Base-by-base conservation (phyloP, 768 basidiomycete genomes). In the Mycena olivaceomarginata region DNA sequence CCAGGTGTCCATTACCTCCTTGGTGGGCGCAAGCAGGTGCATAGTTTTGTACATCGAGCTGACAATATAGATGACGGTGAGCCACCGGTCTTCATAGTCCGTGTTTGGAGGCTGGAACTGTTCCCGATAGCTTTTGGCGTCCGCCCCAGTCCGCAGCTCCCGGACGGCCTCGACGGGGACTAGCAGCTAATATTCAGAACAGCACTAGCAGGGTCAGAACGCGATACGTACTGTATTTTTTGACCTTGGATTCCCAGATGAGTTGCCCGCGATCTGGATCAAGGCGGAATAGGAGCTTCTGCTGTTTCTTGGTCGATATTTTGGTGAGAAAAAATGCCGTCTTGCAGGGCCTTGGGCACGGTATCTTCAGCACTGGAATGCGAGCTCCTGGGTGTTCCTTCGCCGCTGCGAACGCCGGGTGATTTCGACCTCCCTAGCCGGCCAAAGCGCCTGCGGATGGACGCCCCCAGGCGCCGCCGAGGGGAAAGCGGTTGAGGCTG, bases 101-200 rank as follows among this genome's bases (percentile, higher is more conserved):
- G 88, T 85, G 16, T 13, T 45, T 0, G 94, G 87, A 53, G 93
- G 88, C 81, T 92, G 91, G 85, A 94, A 94, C 80, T 93, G 93
- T 64, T 91, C 89, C 69, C 94, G 92, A 82, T 96, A 94, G 83
- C 94, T 93, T 22, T 90, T 88, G 2, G 94, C 93, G 43, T 96
- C 93, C 6, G 90, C 82, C 16, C 94, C 95, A 0, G 93, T 89
- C 18, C 97, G 94, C 41, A 98, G 90, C 82, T 98, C 97, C 70
- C 96, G 95, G 84, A 98, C 95, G 79, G 91, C 90, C 82, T 96
- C 96, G 81, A 98, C 93, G 1, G 94, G 92, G 60, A 98, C 97
- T 98, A 63, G 40, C n/a, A n/a, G 48, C 63, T 22, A 46, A 46
- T 25, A 51, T 45, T 79, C 57, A 31, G 72, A 62, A 73, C 72